A percentile compares a stretch with the other conserved stretches of the same genome.
Evolutionary conservation across 176 grass and related monocot species (phyloP).

Genomic region (Stipa capillata): DNA sequence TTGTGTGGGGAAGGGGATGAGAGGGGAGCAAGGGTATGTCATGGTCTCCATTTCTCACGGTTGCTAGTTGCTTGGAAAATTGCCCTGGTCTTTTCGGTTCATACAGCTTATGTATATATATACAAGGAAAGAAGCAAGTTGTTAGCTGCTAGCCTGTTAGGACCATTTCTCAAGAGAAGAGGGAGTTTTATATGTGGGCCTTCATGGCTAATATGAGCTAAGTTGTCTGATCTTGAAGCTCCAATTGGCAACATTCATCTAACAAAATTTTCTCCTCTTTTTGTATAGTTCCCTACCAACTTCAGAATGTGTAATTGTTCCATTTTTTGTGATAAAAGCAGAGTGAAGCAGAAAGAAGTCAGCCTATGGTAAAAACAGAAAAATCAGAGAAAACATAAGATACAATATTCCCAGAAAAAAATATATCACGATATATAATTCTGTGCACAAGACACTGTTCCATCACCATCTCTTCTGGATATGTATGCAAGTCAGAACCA

Average conservation of each 20-base stretch:
- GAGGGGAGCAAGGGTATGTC: slow-evolving; percentile 25
- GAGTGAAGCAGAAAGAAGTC: slow-evolving; percentile 6
- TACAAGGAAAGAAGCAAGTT: neutral
- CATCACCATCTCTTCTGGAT: neutral
- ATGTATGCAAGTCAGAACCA: neutral
- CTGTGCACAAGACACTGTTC: neutral
- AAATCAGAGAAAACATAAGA: neutral
- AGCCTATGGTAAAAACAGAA: neutral
- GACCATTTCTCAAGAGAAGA: slow-evolving; percentile 25
- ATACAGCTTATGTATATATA: slow-evolving; percentile 21
- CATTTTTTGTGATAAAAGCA: slow-evolving; percentile 12
- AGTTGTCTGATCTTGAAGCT: neutral
- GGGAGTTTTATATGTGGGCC: slow-evolving; percentile 8
- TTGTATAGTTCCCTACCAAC: neutral
- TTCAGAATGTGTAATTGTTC: neutral
- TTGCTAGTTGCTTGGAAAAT: neutral
- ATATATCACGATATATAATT: neutral
- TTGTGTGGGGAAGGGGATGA: slow-evolving; percentile 27
- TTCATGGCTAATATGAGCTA: slow-evolving; percentile 26
- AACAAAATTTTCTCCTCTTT: neutral
- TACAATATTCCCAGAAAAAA: neutral
- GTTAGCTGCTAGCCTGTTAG: too few relatives aligned
- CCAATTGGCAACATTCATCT: neutral
- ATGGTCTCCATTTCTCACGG: slow-evolving; percentile 27
- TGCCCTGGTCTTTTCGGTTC: neutral